Percentiles rank a stretch among this genome's conserved stretches.
Conservation (phyloP, 78 protist genomes). For the Anaeramoeba ignava region DNA sequence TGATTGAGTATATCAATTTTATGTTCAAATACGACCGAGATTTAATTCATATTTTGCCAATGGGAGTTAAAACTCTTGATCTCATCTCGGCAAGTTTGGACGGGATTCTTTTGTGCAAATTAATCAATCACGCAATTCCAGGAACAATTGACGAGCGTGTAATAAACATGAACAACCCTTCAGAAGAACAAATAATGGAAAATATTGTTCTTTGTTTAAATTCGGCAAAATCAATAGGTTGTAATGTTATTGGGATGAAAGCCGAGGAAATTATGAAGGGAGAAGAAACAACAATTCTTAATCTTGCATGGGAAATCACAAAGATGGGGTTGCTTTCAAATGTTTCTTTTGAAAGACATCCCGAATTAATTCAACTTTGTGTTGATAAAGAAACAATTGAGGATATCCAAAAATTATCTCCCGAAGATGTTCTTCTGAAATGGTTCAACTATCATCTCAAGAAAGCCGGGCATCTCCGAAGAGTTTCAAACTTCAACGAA, state of each 20-base stretch:
- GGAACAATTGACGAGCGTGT: constrained; percentile 57
- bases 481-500: constrained; percentile 62
- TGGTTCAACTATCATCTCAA: constrained; percentile 7
- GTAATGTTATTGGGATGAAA: constrained; percentile 1
- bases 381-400: constrained; percentile 22
- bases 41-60: constrained; percentile 27
- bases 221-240: constrained; percentile 38
- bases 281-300: constrained; percentile 7
- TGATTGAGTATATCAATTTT: constrained; percentile 18
- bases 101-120: constrained; percentile 46
- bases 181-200: constrained; percentile 25
- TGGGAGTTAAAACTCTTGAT: constrained; percentile 9
- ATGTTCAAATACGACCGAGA: neutral
- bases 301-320: constrained; percentile 21
- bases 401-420: constrained; percentile 26
- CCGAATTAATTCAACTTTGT: constrained; percentile 26
- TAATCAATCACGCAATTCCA: constrained; percentile 32
- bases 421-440: constrained; percentile 12
- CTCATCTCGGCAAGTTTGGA: constrained; percentile 23
- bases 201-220: constrained; percentile 23
- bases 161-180: constrained; percentile 16
- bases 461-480: constrained; percentile 60
- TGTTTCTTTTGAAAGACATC: constrained; percentile 18
- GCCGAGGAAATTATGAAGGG: constrained; percentile 6
- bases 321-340: neutral